phyloP scores from a whole-genome alignment of 2,329 filamentous ascomycete genomes.

The Calonectria pseudoturangicola region DNA sequence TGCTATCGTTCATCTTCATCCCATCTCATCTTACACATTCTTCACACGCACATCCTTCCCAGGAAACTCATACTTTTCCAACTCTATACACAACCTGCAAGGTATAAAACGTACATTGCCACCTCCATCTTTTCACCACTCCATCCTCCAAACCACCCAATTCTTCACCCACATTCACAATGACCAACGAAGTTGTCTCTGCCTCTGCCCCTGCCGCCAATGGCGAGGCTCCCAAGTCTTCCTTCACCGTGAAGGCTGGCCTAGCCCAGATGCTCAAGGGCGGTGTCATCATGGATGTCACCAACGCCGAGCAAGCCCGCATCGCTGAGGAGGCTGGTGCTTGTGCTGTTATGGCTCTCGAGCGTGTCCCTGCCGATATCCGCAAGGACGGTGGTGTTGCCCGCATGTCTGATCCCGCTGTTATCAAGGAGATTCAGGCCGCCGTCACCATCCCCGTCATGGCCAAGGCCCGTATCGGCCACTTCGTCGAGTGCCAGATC shows the following conservation, averaged over 20 bases:
- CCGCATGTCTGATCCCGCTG: slow-evolving; percentile 94
- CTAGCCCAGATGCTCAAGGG: slow-evolving; percentile 99
- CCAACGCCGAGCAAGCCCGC: slow-evolving; percentile 93
- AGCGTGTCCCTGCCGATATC: slow-evolving; percentile 98
- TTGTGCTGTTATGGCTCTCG: slow-evolving; percentile 97
- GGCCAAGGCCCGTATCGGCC: slow-evolving; percentile 98
- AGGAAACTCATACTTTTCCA: slow-evolving; percentile 15
- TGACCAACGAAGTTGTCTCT: slow-evolving; percentile 59
- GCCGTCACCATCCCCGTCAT: slow-evolving; percentile 98
- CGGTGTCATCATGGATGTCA: slow-evolving; percentile 99
- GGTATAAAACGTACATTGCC: background rate
- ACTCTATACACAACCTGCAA: slow-evolving; percentile 9
- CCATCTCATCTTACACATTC: slow-evolving; percentile 2
- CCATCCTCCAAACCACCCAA: slow-evolving; percentile 2
- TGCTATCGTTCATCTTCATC: background rate
- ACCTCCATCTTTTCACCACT: slow-evolving; percentile 6
- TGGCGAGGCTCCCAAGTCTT: slow-evolving; percentile 65
- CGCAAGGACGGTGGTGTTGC: slow-evolving; percentile 93
- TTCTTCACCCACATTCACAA: slow-evolving; percentile 51
- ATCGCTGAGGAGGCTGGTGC: slow-evolving; percentile 98
- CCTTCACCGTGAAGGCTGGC: slow-evolving; percentile 94
- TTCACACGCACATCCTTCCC: background rate
- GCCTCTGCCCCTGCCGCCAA: slow-evolving; percentile 48
- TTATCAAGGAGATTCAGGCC: slow-evolving; percentile 97
- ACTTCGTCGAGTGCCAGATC: slow-evolving; percentile 99